Evolutionary conservation across 441 rosid species (phyloP), one percentile per base, ranked within the genome.

Genomic region (Erodium chrysanthum): DNA sequence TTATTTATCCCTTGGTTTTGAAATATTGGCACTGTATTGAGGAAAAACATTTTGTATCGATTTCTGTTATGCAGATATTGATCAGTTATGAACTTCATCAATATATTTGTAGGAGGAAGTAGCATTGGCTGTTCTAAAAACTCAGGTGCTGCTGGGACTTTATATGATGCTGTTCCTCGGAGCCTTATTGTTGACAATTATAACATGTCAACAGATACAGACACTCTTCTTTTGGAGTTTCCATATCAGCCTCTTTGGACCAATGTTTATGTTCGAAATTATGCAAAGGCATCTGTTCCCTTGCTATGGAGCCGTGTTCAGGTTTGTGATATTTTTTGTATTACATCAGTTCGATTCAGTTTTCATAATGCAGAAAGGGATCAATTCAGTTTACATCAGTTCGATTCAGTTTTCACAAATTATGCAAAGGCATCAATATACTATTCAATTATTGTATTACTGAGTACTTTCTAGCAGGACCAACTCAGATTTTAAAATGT

Each of bases 291-390:
- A 62, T 76, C 94, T 70, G 93, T 95, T 78, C 99, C 99, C 48
- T 75, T 96, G 85, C 83, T 90, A 66, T 96, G 99, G 99, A 91
- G 98, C 68, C 97, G 99, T 75, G 99, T 96, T 66, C 99, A 96
- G 98, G 99, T 92, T 73, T 67, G 62, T 40, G 65, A 63, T 31
- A 0, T 9, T 63, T 63, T 59, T 59, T 59, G n/a, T 22, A 10
- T 59, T 59, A 59, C 29, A 59, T 59, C 27, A 58, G 21, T 58
- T 21, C 10, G 59, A 18, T 18, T 40, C 46, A 40, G 46, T 56
- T 56, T 11, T 40, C 25, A 56, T 18, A 9, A 27, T 27, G 1
- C n/a, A n/a, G n/a, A 59, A 8, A 25, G n/a, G 31, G 33, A 22
- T 59, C 33, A 59, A 27, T 23, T n/a, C n/a, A n/a, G n/a, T n/a